Evolutionary conservation across 352 stramenopile species (phyloP), one percentile per base, ranked within the genome.

Genomic region (Phytophthora niederhauseri): DNA sequence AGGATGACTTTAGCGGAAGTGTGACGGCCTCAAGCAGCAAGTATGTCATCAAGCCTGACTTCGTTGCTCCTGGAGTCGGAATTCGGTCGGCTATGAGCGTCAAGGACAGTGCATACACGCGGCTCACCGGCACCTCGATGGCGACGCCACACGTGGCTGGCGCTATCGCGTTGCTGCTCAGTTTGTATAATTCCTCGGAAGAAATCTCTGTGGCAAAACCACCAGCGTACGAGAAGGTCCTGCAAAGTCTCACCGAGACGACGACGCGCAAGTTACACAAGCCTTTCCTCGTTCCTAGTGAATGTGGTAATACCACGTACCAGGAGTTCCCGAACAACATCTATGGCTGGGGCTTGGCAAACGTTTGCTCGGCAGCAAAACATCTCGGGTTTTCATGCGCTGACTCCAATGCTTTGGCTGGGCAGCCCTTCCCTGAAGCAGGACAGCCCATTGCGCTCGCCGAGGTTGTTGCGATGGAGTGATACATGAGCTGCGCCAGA

Each of bases 91-190:
- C 82, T 0, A 66, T 89, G 51, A 94, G 82, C 34, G 79, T 79
- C 22, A 76, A 73, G 19, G 83, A 94, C 65, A 69, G 43, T 11
- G 75, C 78, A 11, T 91, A 87, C 57, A 91, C 82, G 20, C 69
- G 82, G 9, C 61, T 94, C 11, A 91, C 86, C 12, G 86, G 86
- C 3, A 94, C 86, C 22, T 92, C 84, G 4, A 94, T 94, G 86
- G 82, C 86, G 15, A 91, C 86, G 15, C 86, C 86, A 4, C 86
- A 94, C 41, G 59, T 94, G 5, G 70, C 82, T 26, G 86, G 86
- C 26, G 72, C 79, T 19, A 77, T 90, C 6, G 86, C 86, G 7
- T 60, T 94, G 14, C 56, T 94, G 7, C 70, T 92, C 4, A 86
- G 81, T 63, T 61, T 78, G 34, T 53, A 72, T 26, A 61, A 61